These are phyloP conservation scores for Chlorella ohadii DNA, from an alignment of 139 green algal genomes.

Conservation along the genomic window DNA sequence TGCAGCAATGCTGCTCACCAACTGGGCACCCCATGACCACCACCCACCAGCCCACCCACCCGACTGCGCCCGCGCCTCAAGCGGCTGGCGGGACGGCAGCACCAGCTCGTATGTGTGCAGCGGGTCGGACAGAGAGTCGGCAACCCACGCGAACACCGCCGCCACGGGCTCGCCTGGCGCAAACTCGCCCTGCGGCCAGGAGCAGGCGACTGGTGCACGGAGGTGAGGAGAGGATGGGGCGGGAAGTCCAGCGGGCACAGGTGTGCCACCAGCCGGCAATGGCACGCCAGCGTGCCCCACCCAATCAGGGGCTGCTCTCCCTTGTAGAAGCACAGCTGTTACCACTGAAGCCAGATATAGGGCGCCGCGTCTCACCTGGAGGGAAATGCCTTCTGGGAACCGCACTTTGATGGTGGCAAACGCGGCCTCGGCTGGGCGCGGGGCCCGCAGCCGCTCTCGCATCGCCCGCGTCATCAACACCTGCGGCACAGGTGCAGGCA, in stretches of 20 bases:
- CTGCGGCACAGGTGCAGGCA: neutral
- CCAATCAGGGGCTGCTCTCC: no score
- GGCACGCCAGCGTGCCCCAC: no score
- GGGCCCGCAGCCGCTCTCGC: conserved; percentile 44
- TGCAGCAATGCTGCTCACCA: no score
- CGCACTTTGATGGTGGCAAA: conserved; percentile 58
- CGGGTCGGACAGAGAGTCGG: conserved; percentile 62
- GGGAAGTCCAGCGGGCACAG: neutral
- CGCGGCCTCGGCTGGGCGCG: neutral
- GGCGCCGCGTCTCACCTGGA: conserved; percentile 65
- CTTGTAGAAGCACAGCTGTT: no score
- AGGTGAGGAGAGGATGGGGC: neutral
- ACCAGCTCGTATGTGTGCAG: conserved; percentile 71
- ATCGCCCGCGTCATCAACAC: conserved; percentile 63
- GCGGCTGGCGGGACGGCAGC: conserved; percentile 50
- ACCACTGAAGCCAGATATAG: no score
- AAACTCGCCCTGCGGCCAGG: conserved; percentile 72
- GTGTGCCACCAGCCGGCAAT: no score
- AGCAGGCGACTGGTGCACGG: neutral
- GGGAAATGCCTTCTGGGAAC: conserved; percentile 74
- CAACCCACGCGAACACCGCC: conserved; percentile 74
- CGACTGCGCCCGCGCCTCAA: conserved; percentile 4
- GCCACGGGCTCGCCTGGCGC: conserved; percentile 58
- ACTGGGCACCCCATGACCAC: no score
- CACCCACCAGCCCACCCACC: neutral